Evolutionary conservation across 2,329 filamentous ascomycete genomes (phyloP), one percentile per base, ranked within the genome.

Genomic region (Neurospora sp.): DNA sequence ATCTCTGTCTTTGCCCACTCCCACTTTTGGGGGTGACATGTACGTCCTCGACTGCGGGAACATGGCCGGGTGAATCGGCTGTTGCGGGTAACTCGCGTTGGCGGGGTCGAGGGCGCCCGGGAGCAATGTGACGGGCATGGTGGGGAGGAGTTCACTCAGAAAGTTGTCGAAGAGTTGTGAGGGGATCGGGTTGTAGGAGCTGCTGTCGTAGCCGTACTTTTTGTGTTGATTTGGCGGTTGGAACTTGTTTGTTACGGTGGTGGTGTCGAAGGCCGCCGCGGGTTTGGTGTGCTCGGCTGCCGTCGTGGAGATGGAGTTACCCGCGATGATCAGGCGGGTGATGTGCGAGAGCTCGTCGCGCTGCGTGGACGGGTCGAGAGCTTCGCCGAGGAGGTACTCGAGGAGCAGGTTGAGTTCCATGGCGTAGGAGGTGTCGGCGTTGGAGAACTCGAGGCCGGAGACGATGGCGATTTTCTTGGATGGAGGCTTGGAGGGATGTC

Each of bases 121-220:
- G 72, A 99, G 86, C 19, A 99, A 83, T 0, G 96, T 99, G 69
- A 99, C 84, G 3, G 96, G 94, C 36, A 99, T 88, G 17, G 90
- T 91, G 1, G 94, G 93, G 3, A 99, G 87, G 12, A 99, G 83
- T 66, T 91, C 86, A 1, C 91, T 84, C 40, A 99, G 86, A 78
- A 97, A 96, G 6, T 87, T 85, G 81, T 99, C 96, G 40, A 99
- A 86, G 66, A 92, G 89, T 70, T 91, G 88, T 3, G 92, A 93
- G 0, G 96, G 96, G 1, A 91, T 84, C 1, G 95, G 85, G 77
- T 99, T 97, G 83, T 97, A 99, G 0, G 91, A 81, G 69, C 90
- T 89, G 70, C 92, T 89, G 79, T 99, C 96, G 82, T 98, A 98
- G 71, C 96, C 95, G 81, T 97, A 98, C 78, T 96, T 97, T 79